Evolutionary conservation across 1,284 basidiomycete species (phyloP), one percentile per base, ranked within the genome.

Genomic region (Rhizoctonia solani): DNA sequence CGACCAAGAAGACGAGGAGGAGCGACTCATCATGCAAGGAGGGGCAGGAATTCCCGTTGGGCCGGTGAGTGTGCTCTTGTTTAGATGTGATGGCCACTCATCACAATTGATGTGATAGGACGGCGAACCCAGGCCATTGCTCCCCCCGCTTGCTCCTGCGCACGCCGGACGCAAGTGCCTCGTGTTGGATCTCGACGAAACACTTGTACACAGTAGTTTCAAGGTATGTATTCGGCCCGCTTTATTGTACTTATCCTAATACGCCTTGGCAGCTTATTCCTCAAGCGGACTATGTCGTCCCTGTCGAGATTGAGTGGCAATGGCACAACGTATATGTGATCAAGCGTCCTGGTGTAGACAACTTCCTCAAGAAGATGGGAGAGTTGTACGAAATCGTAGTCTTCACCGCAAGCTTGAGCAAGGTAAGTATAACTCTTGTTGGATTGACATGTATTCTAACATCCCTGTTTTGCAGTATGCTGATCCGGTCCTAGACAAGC

Each of bases 261-360:
- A 56, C 54, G 63, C 53, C 14, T 32, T 42, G 96, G 94, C 92
- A 96, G 94, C 92, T 95, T 72, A 93, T 98, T 74, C 92, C 90
- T 71, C 89, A 94, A 73, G 94, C 96, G 39, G 97, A 99, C 79
- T 99, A 95, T 77, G 92, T 99, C 70, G 96, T 99, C 0, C 97
- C 97, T 0, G 96, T 99, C 53, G 97, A 99, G 79, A 99, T 99
- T 72, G 97, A 99, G 76, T 95, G 93, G 71, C 89, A 96, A 73
- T 93, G 91, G 82, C 96, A 99, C 78, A 98, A 98, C 74, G 94
- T 99, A 69, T 98, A 99, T 78, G 97, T 99, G 46, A 94, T 99
- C 78, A 99, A 99, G 79, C 88, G 96, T 53, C 96, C 96, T 1
- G 96, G 96, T 6, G 97, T 99, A 27, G 96, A 99, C 79, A 89